Percentiles rank a stretch among this genome's conserved stretches.
Conservation (phyloP, 306 rosid genomes). For the Morella rubra region DNA sequence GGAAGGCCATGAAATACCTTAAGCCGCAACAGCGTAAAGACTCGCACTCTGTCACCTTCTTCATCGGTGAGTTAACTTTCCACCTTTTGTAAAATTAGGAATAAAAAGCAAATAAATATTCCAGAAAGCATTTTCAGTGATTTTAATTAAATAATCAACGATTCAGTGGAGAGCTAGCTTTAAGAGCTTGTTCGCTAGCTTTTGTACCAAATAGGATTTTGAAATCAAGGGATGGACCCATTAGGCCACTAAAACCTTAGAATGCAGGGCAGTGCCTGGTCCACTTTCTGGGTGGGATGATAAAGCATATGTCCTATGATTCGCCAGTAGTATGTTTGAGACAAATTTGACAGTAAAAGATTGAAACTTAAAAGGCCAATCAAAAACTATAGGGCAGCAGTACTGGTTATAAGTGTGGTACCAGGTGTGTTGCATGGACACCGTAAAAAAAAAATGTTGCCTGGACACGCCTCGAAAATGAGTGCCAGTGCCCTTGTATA, state of each 20-base stretch:
- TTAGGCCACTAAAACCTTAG: conserved; percentile 47
- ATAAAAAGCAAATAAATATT: neutral
- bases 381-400: conserved; percentile 23
- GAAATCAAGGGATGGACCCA: conserved; percentile 44
- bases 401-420: conserved; percentile 23
- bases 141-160: conserved; percentile 19
- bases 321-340: conserved; percentile 24
- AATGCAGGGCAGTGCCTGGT: conserved; percentile 38
- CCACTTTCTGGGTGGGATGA: conserved; percentile 45
- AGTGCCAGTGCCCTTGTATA: neutral
- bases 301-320: conserved; percentile 48
- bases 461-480: conserved; percentile 16
- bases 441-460: conserved; percentile 15
- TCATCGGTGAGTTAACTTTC: conserved; percentile 65
- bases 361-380: conserved; percentile 35
- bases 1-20: conserved; percentile 97
- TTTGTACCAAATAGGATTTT: conserved; percentile 42
- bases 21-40: conserved; percentile 77
- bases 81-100: neutral
- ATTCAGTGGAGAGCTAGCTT: conserved; percentile 38
- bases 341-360: conserved; percentile 30
- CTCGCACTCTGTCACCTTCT: conserved; percentile 84
- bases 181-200: conserved; percentile 34
- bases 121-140: neutral
- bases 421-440: conserved; percentile 25